These are phyloP conservation scores for Eucalyptus erythrocorys DNA, from an alignment of 345 rosid genomes.

Conservation along the genomic window DNA sequence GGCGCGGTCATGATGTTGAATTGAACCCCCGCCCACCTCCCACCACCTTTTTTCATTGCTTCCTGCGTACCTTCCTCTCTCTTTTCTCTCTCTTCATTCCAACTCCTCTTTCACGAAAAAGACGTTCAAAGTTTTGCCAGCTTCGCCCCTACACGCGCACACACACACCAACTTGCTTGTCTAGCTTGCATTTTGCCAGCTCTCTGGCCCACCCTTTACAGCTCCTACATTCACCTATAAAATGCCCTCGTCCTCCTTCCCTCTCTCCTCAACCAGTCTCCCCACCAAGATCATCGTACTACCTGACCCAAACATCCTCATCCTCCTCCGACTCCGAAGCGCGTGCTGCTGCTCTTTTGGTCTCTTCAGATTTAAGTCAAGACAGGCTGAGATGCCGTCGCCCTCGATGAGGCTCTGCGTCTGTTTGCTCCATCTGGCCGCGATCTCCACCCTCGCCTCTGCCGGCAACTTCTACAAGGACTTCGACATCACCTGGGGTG, in stretches of 20 bases:
- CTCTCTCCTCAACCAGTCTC: background rate
- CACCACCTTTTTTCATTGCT: background rate
- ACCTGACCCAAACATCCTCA: background rate
- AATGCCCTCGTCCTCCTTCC: background rate
- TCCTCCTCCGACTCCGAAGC: background rate
- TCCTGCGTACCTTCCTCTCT: background rate
- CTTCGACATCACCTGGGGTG: constrained; percentile 10
- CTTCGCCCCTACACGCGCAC: background rate
- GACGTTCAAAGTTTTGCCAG: background rate
- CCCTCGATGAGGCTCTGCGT: background rate
- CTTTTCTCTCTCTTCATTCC: background rate
- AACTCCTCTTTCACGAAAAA: background rate
- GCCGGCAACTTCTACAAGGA: background rate
- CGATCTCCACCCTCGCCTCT: background rate
- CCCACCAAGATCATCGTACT: background rate
- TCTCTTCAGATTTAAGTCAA: background rate
- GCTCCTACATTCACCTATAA: background rate
- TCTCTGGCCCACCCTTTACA: background rate
- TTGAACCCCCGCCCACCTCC: background rate
- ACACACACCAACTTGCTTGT: background rate
- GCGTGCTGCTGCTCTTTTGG: background rate
- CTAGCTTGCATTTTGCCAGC: background rate
- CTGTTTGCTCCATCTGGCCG: background rate
- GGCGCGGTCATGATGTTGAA: background rate
- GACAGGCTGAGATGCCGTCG: background rate